Evolutionary conservation across 257 asterid species (phyloP).

Genomic region (Solanum habrochaites): DNA sequence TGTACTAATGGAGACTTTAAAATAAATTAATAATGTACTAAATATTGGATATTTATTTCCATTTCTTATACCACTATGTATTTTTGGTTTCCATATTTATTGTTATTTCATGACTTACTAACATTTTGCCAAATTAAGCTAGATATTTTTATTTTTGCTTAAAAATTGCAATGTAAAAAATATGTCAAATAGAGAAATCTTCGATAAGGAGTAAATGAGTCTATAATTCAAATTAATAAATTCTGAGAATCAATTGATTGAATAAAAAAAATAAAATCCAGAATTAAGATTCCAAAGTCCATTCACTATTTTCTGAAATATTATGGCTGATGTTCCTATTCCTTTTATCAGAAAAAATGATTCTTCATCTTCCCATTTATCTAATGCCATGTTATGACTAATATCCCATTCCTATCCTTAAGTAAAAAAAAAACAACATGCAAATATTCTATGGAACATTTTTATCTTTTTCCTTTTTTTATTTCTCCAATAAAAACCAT

Average conservation of each 20-base stretch:
- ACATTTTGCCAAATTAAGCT: not conserved
- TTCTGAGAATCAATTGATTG: not conserved
- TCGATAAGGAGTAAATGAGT: not conserved
- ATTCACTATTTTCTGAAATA: constrained; percentile 5
- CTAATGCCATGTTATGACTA: constrained; percentile 5
- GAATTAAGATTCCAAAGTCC: constrained; percentile 16
- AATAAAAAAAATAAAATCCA: not conserved
- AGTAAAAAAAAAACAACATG: not conserved
- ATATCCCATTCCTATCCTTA: not conserved
- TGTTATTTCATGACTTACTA: not conserved
- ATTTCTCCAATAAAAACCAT: not conserved
- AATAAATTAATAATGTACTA: not conserved
- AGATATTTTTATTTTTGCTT: not conserved
- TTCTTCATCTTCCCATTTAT: constrained; percentile 13
- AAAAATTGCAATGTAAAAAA: not conserved
- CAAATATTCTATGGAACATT: not conserved
- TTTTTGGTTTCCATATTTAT: not conserved
- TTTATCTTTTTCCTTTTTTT: not conserved
- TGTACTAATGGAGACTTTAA: not conserved
- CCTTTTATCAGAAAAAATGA: not conserved
- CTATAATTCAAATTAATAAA: not conserved
- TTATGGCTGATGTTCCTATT: not conserved
- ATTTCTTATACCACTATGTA: not conserved
- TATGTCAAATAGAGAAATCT: not conserved
- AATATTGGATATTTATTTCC: not conserved